Percentiles rank a stretch among this genome's conserved stretches.
These are phyloP conservation scores for Neofusicoccum parvum DNA, from an alignment of 2,329 filamentous ascomycete genomes.

Conservation along the genomic window DNA sequence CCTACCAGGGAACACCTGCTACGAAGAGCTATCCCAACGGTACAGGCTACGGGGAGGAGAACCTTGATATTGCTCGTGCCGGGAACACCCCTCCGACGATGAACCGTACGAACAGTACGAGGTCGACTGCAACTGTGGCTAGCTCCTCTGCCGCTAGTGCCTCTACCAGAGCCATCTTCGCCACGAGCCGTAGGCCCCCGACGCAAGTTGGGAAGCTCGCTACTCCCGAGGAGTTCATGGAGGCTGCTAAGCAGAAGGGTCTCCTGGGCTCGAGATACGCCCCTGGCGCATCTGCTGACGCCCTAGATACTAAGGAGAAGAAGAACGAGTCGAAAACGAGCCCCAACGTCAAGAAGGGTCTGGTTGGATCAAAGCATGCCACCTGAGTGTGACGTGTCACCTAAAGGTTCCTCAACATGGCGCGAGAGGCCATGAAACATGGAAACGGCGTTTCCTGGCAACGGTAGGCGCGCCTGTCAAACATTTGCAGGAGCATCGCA, in stretches of 20 bases:
- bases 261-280: slow-evolving; percentile 2
- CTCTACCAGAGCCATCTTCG: not conserved
- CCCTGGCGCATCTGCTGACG: not conserved
- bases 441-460: too few relatives aligned
- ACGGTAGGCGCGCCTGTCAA: too few relatives aligned
- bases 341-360: not conserved
- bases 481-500: too few relatives aligned
- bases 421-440: too few relatives aligned
- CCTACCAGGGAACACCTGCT: not conserved
- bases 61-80: not conserved
- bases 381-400: not conserved
- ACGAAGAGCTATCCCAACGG: not conserved
- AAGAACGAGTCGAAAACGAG: not conserved
- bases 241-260: not conserved
- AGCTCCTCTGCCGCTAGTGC: not conserved
- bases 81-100: not conserved
- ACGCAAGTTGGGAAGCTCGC: not conserved
- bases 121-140: not conserved
- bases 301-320: not conserved
- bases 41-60: not conserved
- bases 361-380: not conserved
- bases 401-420: too few relatives aligned
- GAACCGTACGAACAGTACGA: slow-evolving; percentile 2
- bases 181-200: not conserved
- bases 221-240: slow-evolving; percentile 9